These are phyloP conservation scores for Gamarada debralockiae DNA, from an alignment of 495 filamentous ascomycete genomes.

Conservation along the genomic window DNA sequence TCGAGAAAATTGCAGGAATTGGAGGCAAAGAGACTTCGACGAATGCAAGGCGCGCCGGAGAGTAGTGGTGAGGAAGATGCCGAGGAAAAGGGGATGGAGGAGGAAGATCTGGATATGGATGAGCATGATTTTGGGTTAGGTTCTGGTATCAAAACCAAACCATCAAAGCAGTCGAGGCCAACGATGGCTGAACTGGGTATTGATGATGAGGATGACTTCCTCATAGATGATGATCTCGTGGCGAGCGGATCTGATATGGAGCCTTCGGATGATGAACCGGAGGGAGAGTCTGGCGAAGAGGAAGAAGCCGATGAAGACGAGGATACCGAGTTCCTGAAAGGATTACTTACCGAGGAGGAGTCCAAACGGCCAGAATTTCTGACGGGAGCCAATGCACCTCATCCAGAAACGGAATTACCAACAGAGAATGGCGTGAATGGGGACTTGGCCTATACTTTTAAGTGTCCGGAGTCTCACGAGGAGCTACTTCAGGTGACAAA, in stretches of 20 bases:
- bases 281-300: conserved; percentile 53
- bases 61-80: conserved; percentile 45
- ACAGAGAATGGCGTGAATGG: conserved; percentile 25
- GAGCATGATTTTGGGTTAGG: conserved; percentile 54
- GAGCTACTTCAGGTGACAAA: conserved; percentile 66
- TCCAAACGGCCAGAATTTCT: conserved; percentile 41
- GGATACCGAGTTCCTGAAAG: conserved; percentile 67
- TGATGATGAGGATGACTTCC: conserved; percentile 90
- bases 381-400: conserved; percentile 26
- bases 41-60: conserved; percentile 68
- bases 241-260: conserved; percentile 62
- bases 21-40: conserved; percentile 67
- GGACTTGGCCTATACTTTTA: conserved; percentile 71
- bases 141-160: conserved; percentile 43
- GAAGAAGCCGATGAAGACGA: conserved; percentile 50
- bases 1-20: conserved; percentile 69
- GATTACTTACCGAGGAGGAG: conserved; percentile 52
- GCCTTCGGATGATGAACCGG: conserved; percentile 34
- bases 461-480: conserved; percentile 72
- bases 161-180: conserved; percentile 13
- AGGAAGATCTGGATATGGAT: conserved; percentile 28
- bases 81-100: conserved; percentile 30
- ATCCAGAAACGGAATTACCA: conserved; percentile 11
- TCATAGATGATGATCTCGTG: conserved; percentile 83
- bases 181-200: conserved; percentile 46